Evolutionary conservation across 192 early-diverging fungal species (phyloP), one percentile per base, ranked within the genome.

Genomic region (Rhizoclosmatium globosum): DNA sequence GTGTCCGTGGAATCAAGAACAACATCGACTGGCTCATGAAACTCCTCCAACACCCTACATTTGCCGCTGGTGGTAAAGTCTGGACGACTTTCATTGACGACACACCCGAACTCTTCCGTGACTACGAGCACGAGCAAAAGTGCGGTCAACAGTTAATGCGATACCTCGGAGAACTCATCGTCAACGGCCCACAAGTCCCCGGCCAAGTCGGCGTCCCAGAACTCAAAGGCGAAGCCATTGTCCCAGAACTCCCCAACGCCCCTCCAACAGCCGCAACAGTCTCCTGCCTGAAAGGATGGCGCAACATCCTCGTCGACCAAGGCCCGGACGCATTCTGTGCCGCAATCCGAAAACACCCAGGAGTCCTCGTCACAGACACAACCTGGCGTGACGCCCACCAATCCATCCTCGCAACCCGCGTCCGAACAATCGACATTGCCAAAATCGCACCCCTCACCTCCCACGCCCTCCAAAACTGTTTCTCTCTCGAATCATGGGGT

Each of bases 1-100:
- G 96, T 82, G 94, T 99, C 68, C 93, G 96, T 72, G 97, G 97
- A 77, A 91, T 99, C 78, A 96, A 99, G 83, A 99, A 96, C 66
- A 99, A 98, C 83, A 95, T 98, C 85, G 91, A 92, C 68, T 99
- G 98, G 87, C 87, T 99, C 58, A 94, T 93, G 84, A 90, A 93
- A 45, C 87, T 99, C 73, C 86, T 99, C 56, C 92, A 91, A 3
- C 91, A 96, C 85, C 89, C 89, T 4, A 92, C 91, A 3, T 96
- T 99, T 74, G 91, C 91, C 53, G 82, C 84, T 47, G 97, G 95
- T 68, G 70, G 62, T 4, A 31, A 56, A 44, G 90, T 94, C 81
- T 98, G 97, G 97, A 99, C 97, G 19, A 99, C 97, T 9, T 99
- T 97, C 71, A 97, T 99, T 79, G 97, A 99, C 82, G 97, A 98